Evolutionary conservation across 768 basidiomycete species (phyloP), one percentile per base, ranked within the genome.

Genomic region (Xerocomellus intermedius): DNA sequence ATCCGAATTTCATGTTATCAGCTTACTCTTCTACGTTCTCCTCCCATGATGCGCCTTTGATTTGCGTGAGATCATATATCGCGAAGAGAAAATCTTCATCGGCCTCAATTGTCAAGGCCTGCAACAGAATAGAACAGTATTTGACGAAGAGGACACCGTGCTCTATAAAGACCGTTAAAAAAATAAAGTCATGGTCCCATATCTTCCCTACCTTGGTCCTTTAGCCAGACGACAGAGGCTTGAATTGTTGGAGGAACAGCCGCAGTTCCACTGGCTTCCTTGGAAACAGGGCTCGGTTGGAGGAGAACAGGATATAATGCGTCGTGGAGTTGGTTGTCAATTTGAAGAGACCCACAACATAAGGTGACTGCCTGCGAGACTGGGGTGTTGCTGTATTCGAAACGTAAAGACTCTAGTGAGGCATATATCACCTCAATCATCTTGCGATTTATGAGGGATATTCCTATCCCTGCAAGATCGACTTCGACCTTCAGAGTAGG

Each of bases 81-180:
- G 95, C 85, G 64, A 94, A 98, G 37, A 98, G 70, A 58, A 99
- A 85, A 72, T 98, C 97, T 73, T 99, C 97, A 67, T 99, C 97
- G n/a, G 91, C 82, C 66, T 98, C 94, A 16, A 99, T 85, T 0
- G 94, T 97, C 70, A 98, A 76, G 3, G 95, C 91, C 68, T 99
- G 97, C 16, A 99, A 75, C 14, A 99, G 75, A 48, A 98, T 82
- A 2, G 95, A 95, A 50, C 92, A 96, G 66, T 98, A 98, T 73
- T 98, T 98, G 75, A 99, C 80, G 69, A 97, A 98, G n/a, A 93
- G 72, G 9, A 99, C 97, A 17, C 97, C 97, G 60, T 98, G 97
- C n/a, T 88, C 97, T 99, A 50, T 39, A 13, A 46, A 43, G 14
- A 16, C 5, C 6, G 5, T 59, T 4, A 48, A 14, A 17, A 17